Evolutionary conservation across 352 stramenopile genomes (phyloP), one percentile per base, ranked within the genome.

Genomic region (Pythium sukuiense): DNA sequence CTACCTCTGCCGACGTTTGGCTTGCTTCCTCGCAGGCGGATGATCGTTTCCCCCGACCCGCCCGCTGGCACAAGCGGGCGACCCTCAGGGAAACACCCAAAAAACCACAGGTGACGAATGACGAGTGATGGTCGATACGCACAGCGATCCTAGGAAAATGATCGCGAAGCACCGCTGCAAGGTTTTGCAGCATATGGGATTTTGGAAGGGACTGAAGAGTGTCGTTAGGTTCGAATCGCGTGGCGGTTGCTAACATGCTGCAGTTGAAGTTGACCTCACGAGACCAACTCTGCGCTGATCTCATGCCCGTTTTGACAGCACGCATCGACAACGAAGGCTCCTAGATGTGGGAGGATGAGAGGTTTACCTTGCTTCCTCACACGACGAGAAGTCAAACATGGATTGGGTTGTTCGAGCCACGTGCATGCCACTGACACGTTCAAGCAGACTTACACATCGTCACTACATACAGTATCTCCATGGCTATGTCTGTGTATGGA

Each of bases 41-140:
- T 49, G 39, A 46, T 46, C 39, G 41, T 30, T 48, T 35, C 54
- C 30, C 30, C 54, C 33, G 16, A 39, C 11, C 18, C 58, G 24
- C 2, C 24, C 32, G n/a, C n/a, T n/a, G 8, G 7, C 55, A 16
- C n/a, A 60, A 64, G 43, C 24, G 56, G 11, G 65, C 65, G 59
- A 72, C 65, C 59, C 59, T 60, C 63, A 65, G 20, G 46, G 59
- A 67, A 72, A 71, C 58, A 71, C 58, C 65, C 65, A 71, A 67
- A 67, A 63, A 66, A 39, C 30, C 41, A 50, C n/a, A 27, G 33
- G n/a, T 27, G 12, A n/a, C n/a, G 41, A 9, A 24, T 43, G 3
- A n/a, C 35, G 65, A 72, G 43, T 72, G 59, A 65, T 64, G 65
- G 65, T 69, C 60, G n/a, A n/a, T n/a, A n/a, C n/a, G n/a, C n/a